Conservation (phyloP, 495 filamentous ascomycete genomes). For the Penicillium malachiteum region DNA sequence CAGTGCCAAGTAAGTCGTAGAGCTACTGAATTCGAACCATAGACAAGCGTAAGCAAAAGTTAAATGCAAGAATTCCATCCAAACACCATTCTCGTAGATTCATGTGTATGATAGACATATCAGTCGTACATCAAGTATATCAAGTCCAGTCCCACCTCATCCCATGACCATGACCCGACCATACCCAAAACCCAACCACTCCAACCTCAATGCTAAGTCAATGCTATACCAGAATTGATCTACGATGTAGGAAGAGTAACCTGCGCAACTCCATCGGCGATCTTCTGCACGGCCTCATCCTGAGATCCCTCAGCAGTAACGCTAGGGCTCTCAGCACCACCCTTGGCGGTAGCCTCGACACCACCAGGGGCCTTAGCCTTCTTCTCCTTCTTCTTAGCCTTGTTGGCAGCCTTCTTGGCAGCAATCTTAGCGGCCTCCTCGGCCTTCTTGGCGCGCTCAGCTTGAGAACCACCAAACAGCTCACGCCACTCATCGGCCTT, state of each 20-base stretch:
- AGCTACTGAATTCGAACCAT: too few species aligned
- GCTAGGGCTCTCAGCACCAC: slow-evolving; percentile 28
- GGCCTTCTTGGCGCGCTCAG: slow-evolving; percentile 59
- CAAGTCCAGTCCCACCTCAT: slow-evolving; percentile 12
- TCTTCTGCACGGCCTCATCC: slow-evolving; percentile 38
- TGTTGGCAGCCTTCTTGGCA: slow-evolving; percentile 54
- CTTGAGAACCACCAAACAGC: slow-evolving; percentile 74
- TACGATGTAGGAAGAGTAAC: slow-evolving; percentile 42
- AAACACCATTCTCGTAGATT: slow-evolving; percentile 7
- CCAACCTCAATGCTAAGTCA: not conserved
- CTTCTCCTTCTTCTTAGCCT: slow-evolving; percentile 62
- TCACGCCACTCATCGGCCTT: slow-evolving; percentile 82
- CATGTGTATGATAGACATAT: slow-evolving; percentile 7
- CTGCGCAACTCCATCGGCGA: slow-evolving; percentile 42
- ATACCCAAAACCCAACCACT: not conserved
- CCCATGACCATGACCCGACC: slow-evolving; percentile 5
- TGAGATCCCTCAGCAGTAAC: slow-evolving; percentile 22
- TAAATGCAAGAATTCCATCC: too few species aligned
- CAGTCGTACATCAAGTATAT: slow-evolving; percentile 13
- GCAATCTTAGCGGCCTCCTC: slow-evolving; percentile 61
- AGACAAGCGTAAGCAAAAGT: too few species aligned
- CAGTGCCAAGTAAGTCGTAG: too few species aligned
- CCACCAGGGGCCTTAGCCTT: slow-evolving; percentile 48
- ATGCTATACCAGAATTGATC: not conserved
- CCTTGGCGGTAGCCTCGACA: slow-evolving; percentile 38